Base-by-base conservation (phyloP, 2,329 filamentous ascomycete species). In the Curvularia lunata region DNA sequence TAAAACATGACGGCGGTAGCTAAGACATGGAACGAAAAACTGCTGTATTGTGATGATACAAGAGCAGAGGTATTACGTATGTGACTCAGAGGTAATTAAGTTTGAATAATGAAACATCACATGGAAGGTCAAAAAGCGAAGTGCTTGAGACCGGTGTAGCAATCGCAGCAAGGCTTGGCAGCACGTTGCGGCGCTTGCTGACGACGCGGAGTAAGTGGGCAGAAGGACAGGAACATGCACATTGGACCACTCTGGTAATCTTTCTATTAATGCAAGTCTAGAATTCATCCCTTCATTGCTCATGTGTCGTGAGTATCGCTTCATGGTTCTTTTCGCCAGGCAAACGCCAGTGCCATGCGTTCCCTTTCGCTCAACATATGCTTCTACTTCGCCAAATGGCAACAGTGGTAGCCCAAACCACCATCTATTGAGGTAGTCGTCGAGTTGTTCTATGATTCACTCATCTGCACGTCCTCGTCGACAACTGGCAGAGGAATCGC, bases 1-100 rank as follows among this genome's bases (percentile, higher is more conserved):
- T 97, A 98, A 75, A 97, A 97, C 93, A 97, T 97, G 67, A 34
- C 75, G 70, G 40, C 75, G 68, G 46, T 21, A 59, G 40, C 40
- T 63, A 54, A 57, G 50, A 64, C 56, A 59, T 51, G 46, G 21
- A 45, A 53, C 45, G 23, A 45, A 52, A 53, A 30, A 43, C 13
- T 23, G 34, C 34, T 40, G 19, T 27, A 18, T 52, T 30, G 51
- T 32, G 38, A 54, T 38, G 21, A 51, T 53, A 61, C 32, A 52
- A 41, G 12, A 48, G 19, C 37, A 46, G 53, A 12, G 47, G 21
- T 47, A 56, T 42, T 27, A 21, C 6, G 25, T 27, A 27, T 27
- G 25, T 41, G 30, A 28, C 43, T 40, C 23, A 34, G 25, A 38
- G 42, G 5, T 19, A 23, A 37, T 18, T 12, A 30, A 47, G 12